Conservation (phyloP, 2,329 filamentous ascomycete species). For the Ramichloridium luteum region DNA sequence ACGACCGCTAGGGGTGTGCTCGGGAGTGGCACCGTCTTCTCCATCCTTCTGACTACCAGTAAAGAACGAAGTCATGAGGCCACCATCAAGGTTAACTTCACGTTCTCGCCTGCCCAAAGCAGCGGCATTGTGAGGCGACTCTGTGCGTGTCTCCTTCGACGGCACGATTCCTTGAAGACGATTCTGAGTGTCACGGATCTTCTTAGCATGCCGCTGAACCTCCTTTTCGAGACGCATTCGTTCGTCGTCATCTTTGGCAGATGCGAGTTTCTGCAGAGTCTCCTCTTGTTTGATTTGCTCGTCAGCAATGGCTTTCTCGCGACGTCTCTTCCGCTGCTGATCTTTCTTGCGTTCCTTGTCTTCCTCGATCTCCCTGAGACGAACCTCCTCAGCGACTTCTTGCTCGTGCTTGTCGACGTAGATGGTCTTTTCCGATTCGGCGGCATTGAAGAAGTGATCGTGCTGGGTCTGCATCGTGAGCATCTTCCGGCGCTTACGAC, state of each 20-base stretch:
- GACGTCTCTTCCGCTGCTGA: conserved; percentile 92
- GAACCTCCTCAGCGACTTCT: conserved; percentile 72
- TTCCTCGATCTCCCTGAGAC: conserved; percentile 76
- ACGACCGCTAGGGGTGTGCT: conserved; percentile 23
- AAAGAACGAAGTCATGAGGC: conserved; percentile 73
- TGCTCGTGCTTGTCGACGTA: conserved; percentile 69
- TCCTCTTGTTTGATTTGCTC: conserved; percentile 73
- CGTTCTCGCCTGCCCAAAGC: conserved; percentile 20
- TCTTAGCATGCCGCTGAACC: conserved; percentile 82
- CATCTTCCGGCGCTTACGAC: conserved; percentile 53
- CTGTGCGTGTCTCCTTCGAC: conserved; percentile 58
- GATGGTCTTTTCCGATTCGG: conserved; percentile 58
- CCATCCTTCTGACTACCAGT: conserved; percentile 18
- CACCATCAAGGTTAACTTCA: conserved; percentile 70
- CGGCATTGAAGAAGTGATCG: conserved; percentile 53
- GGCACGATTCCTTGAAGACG: conserved; percentile 72
- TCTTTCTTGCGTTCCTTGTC: conserved; percentile 99
- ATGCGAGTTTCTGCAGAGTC: conserved; percentile 63
- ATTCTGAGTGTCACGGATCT: conserved; percentile 79
- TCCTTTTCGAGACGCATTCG: conserved; percentile 69
- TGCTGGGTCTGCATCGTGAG: conserved; percentile 44
- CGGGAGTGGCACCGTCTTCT: conserved; percentile 20
- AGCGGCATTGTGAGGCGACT: conserved; percentile 40
- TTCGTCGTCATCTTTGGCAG: conserved; percentile 71
- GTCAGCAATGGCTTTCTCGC: conserved; percentile 86